Evolutionary conservation across 192 early-diverging fungal genomes (phyloP), one percentile per base, ranked within the genome.

Genomic region (Podila epigama): DNA sequence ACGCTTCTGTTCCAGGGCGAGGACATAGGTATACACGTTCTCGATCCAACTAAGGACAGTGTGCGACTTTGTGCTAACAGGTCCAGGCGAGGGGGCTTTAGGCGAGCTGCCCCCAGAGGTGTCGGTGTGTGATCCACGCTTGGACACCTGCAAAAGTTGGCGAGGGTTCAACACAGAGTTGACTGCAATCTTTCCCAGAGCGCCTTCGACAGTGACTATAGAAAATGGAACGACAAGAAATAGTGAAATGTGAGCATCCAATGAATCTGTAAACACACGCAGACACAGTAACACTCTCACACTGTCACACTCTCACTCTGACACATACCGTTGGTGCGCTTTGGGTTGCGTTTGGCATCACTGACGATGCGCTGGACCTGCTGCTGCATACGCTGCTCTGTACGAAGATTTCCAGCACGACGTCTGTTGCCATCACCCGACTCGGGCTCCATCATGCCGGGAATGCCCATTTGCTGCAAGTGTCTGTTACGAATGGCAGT

Each of bases 311-410:
- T 64, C 28, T 25, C 10, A 32, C 29, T 10, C 16, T 22, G 25
- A 6, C n/a, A 70, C 71, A 73, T 83, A 93, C 89, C 79, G 36
- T 91, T 87, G n/a, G 91, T 90, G 32, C 89, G 88, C 60, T 95
- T 97, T 39, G 93, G 94, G 64, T 92, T 92, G 44, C 91, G 85
- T 69, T 92, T 95, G 40, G 96, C 92, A 58, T 93, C 91, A 66
- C 95, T 96, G 63, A 99, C 96, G 66, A 99, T 92, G 29, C 95
- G 91, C 82, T 97, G 93, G 58, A 99, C 93, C 62, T 99, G 96
- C 77, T 95, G 92, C 63, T 98, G 95, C 94, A 99, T 94, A 34
- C 86, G 70, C 33, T 82, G 80, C 51, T 80, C 58, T 25, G 77
- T 73, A 42, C 87, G 80, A 36, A 60, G 71, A 27, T 79, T 77